phyloP scores from a whole-genome alignment of 73 alveolate genomes.

The Paraurostyla sp. region DNA sequence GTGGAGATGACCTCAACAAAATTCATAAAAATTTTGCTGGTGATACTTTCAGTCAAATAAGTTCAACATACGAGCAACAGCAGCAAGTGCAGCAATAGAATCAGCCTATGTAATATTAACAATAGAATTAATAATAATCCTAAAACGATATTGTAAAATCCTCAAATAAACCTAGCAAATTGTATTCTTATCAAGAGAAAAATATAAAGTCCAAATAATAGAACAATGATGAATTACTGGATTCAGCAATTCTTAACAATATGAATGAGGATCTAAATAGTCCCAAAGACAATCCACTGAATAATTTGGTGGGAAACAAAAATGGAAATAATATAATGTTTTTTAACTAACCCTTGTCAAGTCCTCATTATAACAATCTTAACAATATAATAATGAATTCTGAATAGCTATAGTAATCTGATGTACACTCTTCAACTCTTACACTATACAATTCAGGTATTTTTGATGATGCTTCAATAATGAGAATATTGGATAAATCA shows the following conservation, averaged over 20 bases:
- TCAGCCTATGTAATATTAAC: too few species aligned
- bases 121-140: neutral
- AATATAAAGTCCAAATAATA: neutral
- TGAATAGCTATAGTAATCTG: neutral
- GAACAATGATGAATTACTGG: neutral
- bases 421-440: slow-evolving; percentile 6
- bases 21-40: slow-evolving; percentile 29
- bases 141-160: neutral
- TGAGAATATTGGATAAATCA: slow-evolving; percentile 5
- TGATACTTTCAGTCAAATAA: slow-evolving; percentile 8
- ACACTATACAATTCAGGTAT: slow-evolving; percentile 18
- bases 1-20: slow-evolving; percentile 16
- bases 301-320: too few species aligned
- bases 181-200: neutral
- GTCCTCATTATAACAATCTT: slow-evolving; percentile 17
- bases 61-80: slow-evolving; percentile 11
- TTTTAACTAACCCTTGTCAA: too few species aligned
- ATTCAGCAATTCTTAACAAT: slow-evolving; percentile 12
- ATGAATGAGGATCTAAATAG: slow-evolving; percentile 6
- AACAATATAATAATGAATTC: slow-evolving; percentile 16
- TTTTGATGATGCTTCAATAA: slow-evolving; percentile 19
- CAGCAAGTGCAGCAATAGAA: too few species aligned
- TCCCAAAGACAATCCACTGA: neutral
- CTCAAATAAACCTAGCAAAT: neutral
- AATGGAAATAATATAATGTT: too few species aligned